These are phyloP conservation scores for Mycena alexandri DNA, from an alignment of 768 basidiomycete species.

Conservation along the genomic window DNA sequence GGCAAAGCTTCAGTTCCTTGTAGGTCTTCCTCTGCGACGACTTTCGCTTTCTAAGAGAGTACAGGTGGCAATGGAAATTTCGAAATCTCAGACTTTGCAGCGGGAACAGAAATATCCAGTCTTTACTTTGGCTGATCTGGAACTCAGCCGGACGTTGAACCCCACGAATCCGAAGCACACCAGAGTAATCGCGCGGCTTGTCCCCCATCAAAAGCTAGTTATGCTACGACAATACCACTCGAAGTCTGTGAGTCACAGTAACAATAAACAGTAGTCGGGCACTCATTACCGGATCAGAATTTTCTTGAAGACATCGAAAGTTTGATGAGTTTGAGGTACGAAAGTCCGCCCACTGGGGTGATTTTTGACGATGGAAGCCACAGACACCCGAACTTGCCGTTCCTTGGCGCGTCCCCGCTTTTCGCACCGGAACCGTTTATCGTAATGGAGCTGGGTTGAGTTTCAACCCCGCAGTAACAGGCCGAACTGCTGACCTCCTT, in stretches of 20 bases:
- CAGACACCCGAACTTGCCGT: constrained; percentile 14
- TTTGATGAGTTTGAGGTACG: not conserved
- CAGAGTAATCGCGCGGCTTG: constrained; percentile 4
- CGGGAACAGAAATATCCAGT: constrained; percentile 10
- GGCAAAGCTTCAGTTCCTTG: constrained; percentile 5
- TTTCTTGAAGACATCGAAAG: not conserved
- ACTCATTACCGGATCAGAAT: not conserved
- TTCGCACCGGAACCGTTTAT: not conserved
- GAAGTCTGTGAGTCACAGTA: not conserved
- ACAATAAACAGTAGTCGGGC: not conserved
- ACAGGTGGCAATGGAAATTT: constrained; percentile 3
- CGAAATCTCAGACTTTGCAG: not conserved
- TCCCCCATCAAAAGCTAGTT: constrained; percentile 3
- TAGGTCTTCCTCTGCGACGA: not conserved
- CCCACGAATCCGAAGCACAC: not conserved
- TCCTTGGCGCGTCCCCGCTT: constrained; percentile 11
- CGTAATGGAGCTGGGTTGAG: not conserved
- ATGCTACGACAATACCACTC: not conserved
- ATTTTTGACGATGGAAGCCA: not conserved
- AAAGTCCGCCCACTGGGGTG: not conserved
- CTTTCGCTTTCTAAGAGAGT: not conserved
- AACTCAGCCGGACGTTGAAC: not conserved
- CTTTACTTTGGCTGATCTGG: not conserved
- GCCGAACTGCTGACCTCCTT: not conserved
- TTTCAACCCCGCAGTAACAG: not conserved